These are phyloP conservation scores for Echium plantagineum DNA, from an alignment of 257 asterid genomes.

Conservation along the genomic window DNA sequence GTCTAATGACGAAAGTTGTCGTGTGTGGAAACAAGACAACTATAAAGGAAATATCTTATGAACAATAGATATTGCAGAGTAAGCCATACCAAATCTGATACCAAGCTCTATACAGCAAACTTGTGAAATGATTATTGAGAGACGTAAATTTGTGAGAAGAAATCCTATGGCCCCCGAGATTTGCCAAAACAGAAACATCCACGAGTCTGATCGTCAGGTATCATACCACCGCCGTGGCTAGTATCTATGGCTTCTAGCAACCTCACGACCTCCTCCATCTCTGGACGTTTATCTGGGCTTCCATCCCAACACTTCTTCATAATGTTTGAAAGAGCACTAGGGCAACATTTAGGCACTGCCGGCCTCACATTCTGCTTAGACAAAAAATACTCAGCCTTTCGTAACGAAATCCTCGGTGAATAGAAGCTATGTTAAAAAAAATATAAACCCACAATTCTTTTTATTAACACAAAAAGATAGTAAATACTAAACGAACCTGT, in stretches of 20 bases:
- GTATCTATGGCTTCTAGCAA: slow-evolving; percentile 41
- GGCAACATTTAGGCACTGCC: slow-evolving; percentile 47
- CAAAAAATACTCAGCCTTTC: neutral
- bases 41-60: too few relatives aligned
- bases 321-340: slow-evolving; percentile 27
- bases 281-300: slow-evolving; percentile 36
- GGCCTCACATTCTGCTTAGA: slow-evolving; percentile 32
- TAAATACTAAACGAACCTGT: slow-evolving; percentile 22
- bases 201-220: slow-evolving; percentile 31
- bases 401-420: neutral
- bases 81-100: too few relatives aligned
- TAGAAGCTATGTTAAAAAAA: too few relatives aligned
- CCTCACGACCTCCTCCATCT: slow-evolving; percentile 44
- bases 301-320: slow-evolving; percentile 47
- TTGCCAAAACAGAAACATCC: slow-evolving; percentile 34
- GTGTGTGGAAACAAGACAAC: too few relatives aligned
- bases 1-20: too few relatives aligned
- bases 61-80: too few relatives aligned
- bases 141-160: neutral
- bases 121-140: neutral
- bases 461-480: neutral
- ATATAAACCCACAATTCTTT: too few relatives aligned
- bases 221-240: slow-evolving; percentile 51
- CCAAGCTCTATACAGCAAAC: too few relatives aligned
- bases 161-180: slow-evolving; percentile 30